Conservation (phyloP, 768 basidiomycete genomes). For the Kwoniella sp. region DNA sequence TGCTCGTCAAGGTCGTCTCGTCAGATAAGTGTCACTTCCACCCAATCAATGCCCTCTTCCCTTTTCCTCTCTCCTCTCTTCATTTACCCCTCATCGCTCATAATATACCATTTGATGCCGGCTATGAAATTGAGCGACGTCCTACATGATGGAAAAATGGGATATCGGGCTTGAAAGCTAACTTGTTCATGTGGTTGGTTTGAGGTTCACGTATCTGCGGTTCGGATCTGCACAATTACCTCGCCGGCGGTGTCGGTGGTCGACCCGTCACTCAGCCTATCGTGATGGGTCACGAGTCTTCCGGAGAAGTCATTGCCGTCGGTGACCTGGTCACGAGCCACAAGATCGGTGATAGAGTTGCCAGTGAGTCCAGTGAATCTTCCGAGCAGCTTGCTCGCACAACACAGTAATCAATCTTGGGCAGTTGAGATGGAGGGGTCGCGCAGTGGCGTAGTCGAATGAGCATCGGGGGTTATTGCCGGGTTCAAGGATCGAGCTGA, state of each 20-base stretch:
- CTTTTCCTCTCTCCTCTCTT: too few species aligned
- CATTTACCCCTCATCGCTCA: too few species aligned
- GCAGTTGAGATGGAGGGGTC: too few species aligned
- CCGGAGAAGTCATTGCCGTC: constrained; percentile 50
- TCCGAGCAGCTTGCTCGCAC: too few species aligned
- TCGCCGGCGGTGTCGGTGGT: constrained; percentile 46
- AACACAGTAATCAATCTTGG: too few species aligned
- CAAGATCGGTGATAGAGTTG: constrained; percentile 48
- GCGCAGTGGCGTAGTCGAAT: background rate
- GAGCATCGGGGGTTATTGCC: background rate
- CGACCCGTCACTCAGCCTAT: constrained; percentile 44
- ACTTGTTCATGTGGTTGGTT: background rate
- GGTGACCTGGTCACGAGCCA: constrained; percentile 45
- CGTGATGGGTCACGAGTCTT: constrained; percentile 48
- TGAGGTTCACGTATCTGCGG: constrained; percentile 43
- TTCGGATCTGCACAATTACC: constrained; percentile 46
- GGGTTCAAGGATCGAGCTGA: background rate
- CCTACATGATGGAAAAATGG: too few species aligned
- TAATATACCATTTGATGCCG: too few species aligned
- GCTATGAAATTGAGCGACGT: too few species aligned
- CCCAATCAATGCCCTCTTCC: background rate
- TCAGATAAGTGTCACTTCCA: constrained; percentile 36
- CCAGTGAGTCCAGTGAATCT: too few species aligned
- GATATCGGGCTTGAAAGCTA: background rate
- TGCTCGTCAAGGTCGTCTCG: constrained; percentile 48